Base-by-base conservation (phyloP, 139 green algal genomes). In the Auxenochlorella protothecoides region DNA sequence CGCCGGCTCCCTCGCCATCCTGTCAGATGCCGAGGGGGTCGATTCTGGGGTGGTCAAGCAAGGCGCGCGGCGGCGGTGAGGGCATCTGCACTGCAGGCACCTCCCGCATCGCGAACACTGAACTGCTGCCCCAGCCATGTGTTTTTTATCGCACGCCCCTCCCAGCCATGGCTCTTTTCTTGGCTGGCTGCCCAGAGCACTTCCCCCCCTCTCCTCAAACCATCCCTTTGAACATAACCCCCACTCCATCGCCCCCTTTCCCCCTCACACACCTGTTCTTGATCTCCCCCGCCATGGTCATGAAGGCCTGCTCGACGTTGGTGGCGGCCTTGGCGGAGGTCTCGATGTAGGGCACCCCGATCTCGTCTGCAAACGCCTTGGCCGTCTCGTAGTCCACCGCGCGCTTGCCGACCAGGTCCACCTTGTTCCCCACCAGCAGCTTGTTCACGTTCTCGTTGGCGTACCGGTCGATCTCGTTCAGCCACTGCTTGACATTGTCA, bases 371-470 rank as follows among this genome's bases (percentile, higher is more conserved):
- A 86, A 98, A 99, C 1, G 93, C 95, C 85, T 98, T 97, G 44
- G 95, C 95, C 52, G 89, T 97, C 61, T 89, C 76, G 69, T 90
- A 93, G 75, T 98, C 93, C 63, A 99, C 94, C 44, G 95, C 95
- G 77, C 96, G 96, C 86, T 98, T 98, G 63, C 80, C 79, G 52
- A 88, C 95, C 54, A 99, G 81, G 71, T 99, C 95, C 61, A 67
- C 89, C 88, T 99, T 99, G 88, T 99, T 99, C 65, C 95, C 95
- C 53, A 99, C 95, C 44, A 99, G 87, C 69, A 99, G 85, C 85
- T 99, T 99, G 92, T 98, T 98, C 13, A 99, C 95, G 74, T 94
- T 97, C 85, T 98, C 95, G 74, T 94, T 97, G n/a, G 95, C 95
- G 66, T 99, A 99, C 53, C 92, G 80, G 79, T 99, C 95, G 72